Conservation (phyloP, 495 filamentous ascomycete genomes). For the Aspergillus leporis region DNA sequence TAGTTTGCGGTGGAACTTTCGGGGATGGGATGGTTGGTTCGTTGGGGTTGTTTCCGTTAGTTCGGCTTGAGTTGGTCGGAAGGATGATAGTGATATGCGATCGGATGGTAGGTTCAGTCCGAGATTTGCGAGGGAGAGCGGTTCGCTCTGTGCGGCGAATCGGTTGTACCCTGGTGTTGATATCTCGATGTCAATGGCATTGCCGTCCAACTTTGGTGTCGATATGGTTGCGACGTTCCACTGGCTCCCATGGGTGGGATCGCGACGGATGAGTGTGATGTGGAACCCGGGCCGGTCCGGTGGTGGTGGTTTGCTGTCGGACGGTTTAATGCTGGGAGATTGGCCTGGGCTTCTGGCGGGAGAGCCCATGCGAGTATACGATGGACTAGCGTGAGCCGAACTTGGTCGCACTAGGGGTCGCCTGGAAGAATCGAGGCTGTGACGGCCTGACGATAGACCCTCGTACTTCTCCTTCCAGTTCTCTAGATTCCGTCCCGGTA, state of each 20-base stretch:
- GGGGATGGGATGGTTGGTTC: constrained; percentile 25
- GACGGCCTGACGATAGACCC: constrained; percentile 24
- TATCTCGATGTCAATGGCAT: constrained; percentile 59
- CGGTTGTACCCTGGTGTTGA: constrained; percentile 63
- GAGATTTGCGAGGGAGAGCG: constrained; percentile 31
- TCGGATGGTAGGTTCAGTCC: constrained; percentile 33
- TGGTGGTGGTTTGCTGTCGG: constrained; percentile 11
- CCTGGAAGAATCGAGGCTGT: constrained; percentile 35
- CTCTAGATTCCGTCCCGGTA: constrained; percentile 23
- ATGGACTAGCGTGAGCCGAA: constrained; percentile 24
- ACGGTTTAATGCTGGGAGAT: constrained; percentile 24
- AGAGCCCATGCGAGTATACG: constrained; percentile 20
- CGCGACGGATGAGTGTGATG: constrained; percentile 87
- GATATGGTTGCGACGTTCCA: constrained; percentile 85
- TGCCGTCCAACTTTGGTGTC: constrained; percentile 36
- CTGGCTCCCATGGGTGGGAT: constrained; percentile 74
- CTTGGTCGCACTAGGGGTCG: constrained; percentile 36
- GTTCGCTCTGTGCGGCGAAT: constrained; percentile 47
- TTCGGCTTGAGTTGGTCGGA: constrained; percentile 19
- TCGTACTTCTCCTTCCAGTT: constrained; percentile 29
- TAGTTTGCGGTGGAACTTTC: constrained; percentile 42
- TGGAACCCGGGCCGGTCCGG: constrained; percentile 44
- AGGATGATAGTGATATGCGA: constrained; percentile 18
- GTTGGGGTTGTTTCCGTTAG: constrained; percentile 12
- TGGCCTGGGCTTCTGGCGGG: constrained; percentile 31